phyloP scores from a whole-genome alignment of 148 eudicot species.

The Rhododendron ovatum region DNA sequence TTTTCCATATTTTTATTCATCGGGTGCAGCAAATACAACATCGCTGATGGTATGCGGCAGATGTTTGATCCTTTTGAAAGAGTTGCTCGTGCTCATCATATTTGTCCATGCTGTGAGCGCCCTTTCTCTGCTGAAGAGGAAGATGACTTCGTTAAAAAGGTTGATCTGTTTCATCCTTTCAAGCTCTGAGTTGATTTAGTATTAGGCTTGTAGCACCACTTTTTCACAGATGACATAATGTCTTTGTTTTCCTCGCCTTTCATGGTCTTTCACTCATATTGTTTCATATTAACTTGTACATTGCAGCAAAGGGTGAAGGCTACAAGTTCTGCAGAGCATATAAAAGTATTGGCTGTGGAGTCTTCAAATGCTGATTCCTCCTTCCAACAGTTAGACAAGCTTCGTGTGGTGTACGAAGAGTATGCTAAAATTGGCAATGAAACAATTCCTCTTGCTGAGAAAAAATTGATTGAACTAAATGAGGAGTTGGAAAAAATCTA shows the following conservation, averaged over 20 bases:
- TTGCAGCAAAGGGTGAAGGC: conserved; percentile 69
- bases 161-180: conserved; percentile 9
- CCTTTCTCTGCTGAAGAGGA: conserved; percentile 91
- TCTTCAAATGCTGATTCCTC: conserved; percentile 53
- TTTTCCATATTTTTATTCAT: background rate
- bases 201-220: conserved; percentile 1
- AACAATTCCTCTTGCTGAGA: conserved; percentile 71
- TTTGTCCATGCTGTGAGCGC: conserved; percentile 88
- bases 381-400: conserved; percentile 82
- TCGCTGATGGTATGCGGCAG: conserved; percentile 56
- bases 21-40: conserved; percentile 42
- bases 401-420: conserved; percentile 77
- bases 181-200: background rate
- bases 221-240: background rate
- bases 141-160: conserved; percentile 81
- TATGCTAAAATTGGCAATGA: conserved; percentile 61
- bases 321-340: conserved; percentile 42
- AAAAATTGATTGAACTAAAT: conserved; percentile 51
- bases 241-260: background rate
- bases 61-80: conserved; percentile 64
- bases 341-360: conserved; percentile 39
- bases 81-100: conserved; percentile 72
- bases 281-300: conserved; percentile 1
- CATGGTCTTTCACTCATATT: background rate
- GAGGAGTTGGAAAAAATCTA: conserved; percentile 80